Evolutionary conservation across 768 basidiomycete genomes (phyloP), one percentile per base, ranked within the genome.

Genomic region (Russula foetens): DNA sequence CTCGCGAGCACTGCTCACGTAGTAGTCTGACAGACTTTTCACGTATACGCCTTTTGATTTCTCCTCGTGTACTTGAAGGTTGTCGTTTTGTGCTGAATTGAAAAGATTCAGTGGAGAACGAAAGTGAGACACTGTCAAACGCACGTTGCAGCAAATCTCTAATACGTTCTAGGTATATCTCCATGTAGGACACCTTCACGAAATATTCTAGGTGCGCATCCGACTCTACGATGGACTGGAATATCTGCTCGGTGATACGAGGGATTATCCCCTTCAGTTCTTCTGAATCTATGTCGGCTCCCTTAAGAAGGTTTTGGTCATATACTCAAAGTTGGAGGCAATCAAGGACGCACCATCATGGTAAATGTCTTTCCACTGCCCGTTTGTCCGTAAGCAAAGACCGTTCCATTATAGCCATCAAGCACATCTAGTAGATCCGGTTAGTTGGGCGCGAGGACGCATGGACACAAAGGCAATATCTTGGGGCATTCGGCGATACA

Each of bases 101-200:
- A 48, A 53, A 29, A 23, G 17, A 35, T 24, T 49, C n/a, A 53
- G 50, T 31, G 43, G 35, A 26, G 17, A 46, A 45, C 47, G 33
- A 26, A 21, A 35, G 15, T 41, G 24, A 21, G 39, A 7, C 31
- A 15, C n/a, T n/a, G 41, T 24, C 38, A 49, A 14, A 82, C 96
- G 70, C 73, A 98, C 96, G 97, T 62, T 93, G 88, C 56, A 99
- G 81, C 57, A 99, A 76, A 80, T 99, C 97, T 54, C 95, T 83
- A 66, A 99, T 92, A 63, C 88, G 84, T 74, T 99, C 97, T 62
- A 98, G 81, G 74, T 99, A 99, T 61, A 99, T 98, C 76, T 99
- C 97, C 96, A 99, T 98, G 74, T 98, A 99, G 38, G 93, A 97
- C 53, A 98, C 97, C 76, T 99, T 99, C 72, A 99, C 97, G 65